Percentiles rank a stretch among this genome's conserved stretches.
Evolutionary conservation across 2,329 filamentous ascomycete species (phyloP).

Genomic region (Talaromyces sp.): DNA sequence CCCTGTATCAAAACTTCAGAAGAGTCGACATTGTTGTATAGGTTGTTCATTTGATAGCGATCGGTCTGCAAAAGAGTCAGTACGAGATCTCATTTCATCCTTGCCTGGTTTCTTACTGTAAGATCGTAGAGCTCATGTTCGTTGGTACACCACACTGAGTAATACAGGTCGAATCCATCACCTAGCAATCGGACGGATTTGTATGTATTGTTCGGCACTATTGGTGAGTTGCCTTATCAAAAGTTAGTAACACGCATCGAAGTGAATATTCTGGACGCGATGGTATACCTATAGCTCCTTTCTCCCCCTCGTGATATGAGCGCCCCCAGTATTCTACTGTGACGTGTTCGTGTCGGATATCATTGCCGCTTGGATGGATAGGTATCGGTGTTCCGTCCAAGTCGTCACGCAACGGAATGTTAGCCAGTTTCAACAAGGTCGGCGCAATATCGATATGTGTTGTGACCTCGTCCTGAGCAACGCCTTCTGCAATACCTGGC

Average conservation of each 20-base stretch:
- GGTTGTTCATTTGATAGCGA: conserved; percentile 37
- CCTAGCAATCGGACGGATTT: conserved; percentile 39
- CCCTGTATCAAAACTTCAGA: conserved; percentile 20
- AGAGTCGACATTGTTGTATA: conserved; percentile 22
- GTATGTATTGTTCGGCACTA: conserved; percentile 38
- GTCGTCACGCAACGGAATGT: conserved; percentile 43
- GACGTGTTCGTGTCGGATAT: conserved; percentile 52
- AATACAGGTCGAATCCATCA: conserved; percentile 38
- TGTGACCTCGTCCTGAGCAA: conserved; percentile 49
- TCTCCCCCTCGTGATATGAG: conserved; percentile 31
- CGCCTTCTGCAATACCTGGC: conserved; percentile 50
- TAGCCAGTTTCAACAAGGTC: conserved; percentile 52
- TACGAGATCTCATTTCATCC: background rate
- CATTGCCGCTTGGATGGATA: conserved; percentile 23
- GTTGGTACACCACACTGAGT: conserved; percentile 42
- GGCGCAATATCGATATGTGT: conserved; percentile 64
- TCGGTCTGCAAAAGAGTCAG: conserved; percentile 26
- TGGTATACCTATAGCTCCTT: conserved; percentile 26
- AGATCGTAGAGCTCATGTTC: conserved; percentile 43
- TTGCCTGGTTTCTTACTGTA: conserved; percentile 22
- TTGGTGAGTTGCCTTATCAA: conserved; percentile 21
- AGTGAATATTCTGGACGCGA: background rate
- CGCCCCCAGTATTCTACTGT: conserved; percentile 58
- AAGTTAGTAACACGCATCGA: background rate
- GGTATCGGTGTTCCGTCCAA: conserved; percentile 59